Conservation (phyloP, 2,329 filamentous ascomycete genomes). For the Fusarium cyanostomum region DNA sequence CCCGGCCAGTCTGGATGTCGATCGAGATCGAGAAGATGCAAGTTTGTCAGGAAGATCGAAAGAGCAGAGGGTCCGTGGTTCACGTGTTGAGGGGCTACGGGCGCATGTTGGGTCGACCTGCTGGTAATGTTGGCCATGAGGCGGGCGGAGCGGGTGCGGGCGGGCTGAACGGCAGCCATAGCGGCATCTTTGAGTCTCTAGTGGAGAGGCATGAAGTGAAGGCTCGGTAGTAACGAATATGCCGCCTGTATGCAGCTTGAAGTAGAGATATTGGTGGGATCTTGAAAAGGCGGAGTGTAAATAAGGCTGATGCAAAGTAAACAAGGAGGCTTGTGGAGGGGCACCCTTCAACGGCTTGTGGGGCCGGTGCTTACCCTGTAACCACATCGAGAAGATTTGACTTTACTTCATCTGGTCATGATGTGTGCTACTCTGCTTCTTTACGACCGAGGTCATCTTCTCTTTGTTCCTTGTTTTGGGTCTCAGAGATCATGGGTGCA, state of each 20-base stretch:
- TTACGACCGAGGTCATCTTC: background rate
- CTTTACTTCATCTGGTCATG: background rate
- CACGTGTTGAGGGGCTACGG: constrained; percentile 3
- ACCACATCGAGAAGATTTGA: background rate
- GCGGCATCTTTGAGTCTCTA: constrained; percentile 27
- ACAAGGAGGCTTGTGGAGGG: constrained; percentile 27
- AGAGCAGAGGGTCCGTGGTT: constrained; percentile 42
- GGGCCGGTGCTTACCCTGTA: constrained; percentile 31
- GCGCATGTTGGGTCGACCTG: constrained; percentile 26
- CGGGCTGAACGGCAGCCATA: constrained; percentile 41
- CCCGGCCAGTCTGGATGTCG: constrained; percentile 80
- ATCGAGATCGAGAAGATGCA: constrained; percentile 85
- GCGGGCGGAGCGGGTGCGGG: constrained; percentile 42
- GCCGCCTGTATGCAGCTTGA: constrained; percentile 20
- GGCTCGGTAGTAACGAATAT: background rate
- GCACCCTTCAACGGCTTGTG: constrained; percentile 20
- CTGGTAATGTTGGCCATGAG: constrained; percentile 40
- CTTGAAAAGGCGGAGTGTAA: constrained; percentile 35
- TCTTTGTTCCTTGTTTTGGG: background rate
- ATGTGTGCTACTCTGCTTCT: background rate
- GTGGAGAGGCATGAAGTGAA: background rate
- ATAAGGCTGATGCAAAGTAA: constrained; percentile 35
- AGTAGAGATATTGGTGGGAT: constrained; percentile 17
- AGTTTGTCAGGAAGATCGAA: constrained; percentile 76
- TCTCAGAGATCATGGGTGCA: background rate